phyloP scores from a whole-genome alignment of 129 eudicot species.

The Helianthus annuus region DNA sequence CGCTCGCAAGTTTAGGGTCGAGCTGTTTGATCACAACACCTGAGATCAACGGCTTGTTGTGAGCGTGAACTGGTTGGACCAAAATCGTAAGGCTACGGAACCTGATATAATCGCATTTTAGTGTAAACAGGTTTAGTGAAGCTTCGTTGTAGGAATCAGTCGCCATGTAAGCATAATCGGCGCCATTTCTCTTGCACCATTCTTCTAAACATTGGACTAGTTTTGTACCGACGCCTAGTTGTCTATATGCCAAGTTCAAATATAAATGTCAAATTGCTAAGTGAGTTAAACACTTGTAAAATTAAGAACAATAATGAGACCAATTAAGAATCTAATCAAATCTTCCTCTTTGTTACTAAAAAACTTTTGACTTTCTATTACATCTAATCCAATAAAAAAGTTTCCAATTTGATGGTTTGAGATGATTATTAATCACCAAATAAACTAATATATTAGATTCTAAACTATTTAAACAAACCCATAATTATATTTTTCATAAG shows the following conservation, averaged over 20 bases:
- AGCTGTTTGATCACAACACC: conserved; percentile 1
- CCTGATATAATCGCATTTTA: conserved; percentile 3
- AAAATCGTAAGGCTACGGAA: conserved; percentile 11
- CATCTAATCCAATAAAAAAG: not conserved
- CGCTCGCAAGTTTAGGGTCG: not conserved
- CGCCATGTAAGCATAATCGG: conserved; percentile 67
- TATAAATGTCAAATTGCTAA: not conserved
- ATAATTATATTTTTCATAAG: no score
- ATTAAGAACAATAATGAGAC: not conserved
- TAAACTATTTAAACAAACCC: not conserved
- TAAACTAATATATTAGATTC: not conserved
- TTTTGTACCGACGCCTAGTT: conserved; percentile 3
- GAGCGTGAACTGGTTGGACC: conserved; percentile 11
- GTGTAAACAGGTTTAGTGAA: conserved; percentile 45
- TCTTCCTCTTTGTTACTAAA: not conserved
- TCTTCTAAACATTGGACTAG: conserved; percentile 38
- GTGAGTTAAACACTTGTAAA: not conserved
- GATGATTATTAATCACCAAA: not conserved
- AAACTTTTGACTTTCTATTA: not conserved
- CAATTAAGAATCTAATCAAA: conserved; percentile 2
- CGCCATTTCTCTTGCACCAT: conserved; percentile 64
- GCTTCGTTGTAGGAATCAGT: conserved; percentile 60
- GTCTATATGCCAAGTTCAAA: conserved; percentile 1
- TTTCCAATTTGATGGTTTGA: not conserved
- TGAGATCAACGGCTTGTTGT: conserved; percentile 8